A percentile compares a stretch with the other conserved stretches of the same genome.
These are phyloP conservation scores for Neonectria faginata DNA, from an alignment of 2,329 filamentous ascomycete genomes.

Conservation along the genomic window DNA sequence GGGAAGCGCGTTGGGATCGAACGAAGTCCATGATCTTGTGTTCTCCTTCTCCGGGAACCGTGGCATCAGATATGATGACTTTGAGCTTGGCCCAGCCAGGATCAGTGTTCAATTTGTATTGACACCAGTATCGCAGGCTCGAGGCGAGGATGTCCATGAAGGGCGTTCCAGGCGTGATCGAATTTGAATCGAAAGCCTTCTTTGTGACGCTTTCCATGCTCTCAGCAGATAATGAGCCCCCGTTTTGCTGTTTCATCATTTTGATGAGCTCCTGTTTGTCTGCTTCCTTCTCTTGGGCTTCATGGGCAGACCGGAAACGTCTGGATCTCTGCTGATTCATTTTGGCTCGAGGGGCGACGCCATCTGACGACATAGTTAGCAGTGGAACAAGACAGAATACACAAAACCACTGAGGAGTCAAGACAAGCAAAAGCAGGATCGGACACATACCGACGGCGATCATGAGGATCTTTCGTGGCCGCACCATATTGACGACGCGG, in stretches of 20 bases:
- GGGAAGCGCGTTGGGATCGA: slow-evolving; percentile 88
- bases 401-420: background rate
- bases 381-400: background rate
- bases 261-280: slow-evolving; percentile 91
- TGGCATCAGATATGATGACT: slow-evolving; percentile 98
- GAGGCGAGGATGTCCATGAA: slow-evolving; percentile 97
- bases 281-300: slow-evolving; percentile 92
- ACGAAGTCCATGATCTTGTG: slow-evolving; percentile 99
- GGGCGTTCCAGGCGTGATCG: slow-evolving; percentile 94
- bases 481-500: slow-evolving; percentile 97
- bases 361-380: slow-evolving; percentile 69
- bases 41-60: slow-evolving; percentile 96
- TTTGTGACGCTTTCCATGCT: slow-evolving; percentile 74
- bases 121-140: slow-evolving; percentile 94
- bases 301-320: slow-evolving; percentile 93
- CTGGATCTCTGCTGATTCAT: slow-evolving; percentile 99
- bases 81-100: slow-evolving; percentile 96
- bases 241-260: slow-evolving; percentile 82
- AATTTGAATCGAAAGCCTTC: slow-evolving; percentile 91
- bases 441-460: slow-evolving; percentile 85
- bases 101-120: slow-evolving; percentile 97
- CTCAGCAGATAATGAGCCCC: slow-evolving; percentile 71
- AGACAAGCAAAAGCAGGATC: background rate
- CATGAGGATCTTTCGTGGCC: slow-evolving; percentile 94
- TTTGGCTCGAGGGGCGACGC: slow-evolving; percentile 96